Base-by-base conservation (phyloP, 2,329 filamentous ascomycete genomes). In the Aureobasidium sp. region DNA sequence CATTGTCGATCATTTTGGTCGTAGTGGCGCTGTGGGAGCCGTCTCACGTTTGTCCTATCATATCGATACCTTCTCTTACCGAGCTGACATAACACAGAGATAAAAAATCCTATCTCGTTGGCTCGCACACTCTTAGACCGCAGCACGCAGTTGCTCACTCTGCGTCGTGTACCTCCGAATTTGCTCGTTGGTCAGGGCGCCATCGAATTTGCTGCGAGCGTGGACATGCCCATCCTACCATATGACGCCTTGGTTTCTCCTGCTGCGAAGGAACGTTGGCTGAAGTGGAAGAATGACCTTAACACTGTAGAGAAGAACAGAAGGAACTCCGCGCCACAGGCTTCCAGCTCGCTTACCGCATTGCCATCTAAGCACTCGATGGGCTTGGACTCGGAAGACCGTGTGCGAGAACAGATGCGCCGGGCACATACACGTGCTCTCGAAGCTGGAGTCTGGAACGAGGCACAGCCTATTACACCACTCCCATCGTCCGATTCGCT, bases 21-120 rank as follows among this genome's bases (percentile, higher is more conserved):
- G 91, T 66, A 97, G 93, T 73, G 94, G 94, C 67, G 94, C 91
- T 45, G 95, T 91, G 67, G 95, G 94, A 67, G 93, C 94, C 47
- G 90, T 94, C 47, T 84, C 90, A 65, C 89, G 93, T 97, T 79
- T 73, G 90, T 82, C 20, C 45, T 14, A 22, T n/a, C 17, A 41
- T 5, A 3, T 29, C 44, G 25, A 15, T 22, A 31, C n/a, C 9
- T 12, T 45, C 48, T 11, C 11, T 36, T 41, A 42, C 9, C 4
- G 29, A 39, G 29, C 36, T 27, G 34, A 62, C 65, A 71, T 55
- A 70, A 67, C 45, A 39, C 66, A 96, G 91, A 93, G 70, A 86
- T 99, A 72, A 92, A 89, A 68, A 99, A 99, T 68, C 94, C 94
- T 0, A 92, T 99, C 41, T 89, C 87, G 8, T 80, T 97, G 7